Evolutionary conservation across 352 stramenopile genomes (phyloP).

Genomic region (Pythium brachiatum): DNA sequence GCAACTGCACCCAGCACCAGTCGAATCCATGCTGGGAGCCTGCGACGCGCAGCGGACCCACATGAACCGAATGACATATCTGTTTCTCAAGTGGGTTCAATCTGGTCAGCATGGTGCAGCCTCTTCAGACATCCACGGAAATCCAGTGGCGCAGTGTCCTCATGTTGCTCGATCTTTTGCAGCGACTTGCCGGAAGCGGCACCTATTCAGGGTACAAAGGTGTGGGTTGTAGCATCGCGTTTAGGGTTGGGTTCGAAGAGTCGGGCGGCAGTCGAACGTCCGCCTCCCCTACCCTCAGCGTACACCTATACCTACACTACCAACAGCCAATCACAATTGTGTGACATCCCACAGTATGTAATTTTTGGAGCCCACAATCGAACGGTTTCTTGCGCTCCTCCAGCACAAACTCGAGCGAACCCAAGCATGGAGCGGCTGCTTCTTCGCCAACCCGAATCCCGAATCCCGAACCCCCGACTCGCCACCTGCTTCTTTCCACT

Average conservation of each 20-base stretch:
- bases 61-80: not conserved
- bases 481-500: slow-evolving; percentile 8
- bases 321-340: not conserved
- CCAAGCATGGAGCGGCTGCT: not conserved
- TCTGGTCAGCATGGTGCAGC: not conserved
- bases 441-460: not conserved
- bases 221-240: not conserved
- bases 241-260: slow-evolving; percentile 5
- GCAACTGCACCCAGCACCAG: not conserved
- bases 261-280: slow-evolving; percentile 13
- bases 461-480: not conserved
- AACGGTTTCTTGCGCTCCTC: slow-evolving; percentile 28
- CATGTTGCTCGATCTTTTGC: not conserved
- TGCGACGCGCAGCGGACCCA: not conserved
- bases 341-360: slow-evolving; percentile 15
- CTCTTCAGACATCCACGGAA: not conserved
- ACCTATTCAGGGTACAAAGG: not conserved
- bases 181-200: not conserved
- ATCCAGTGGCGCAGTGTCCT: not conserved
- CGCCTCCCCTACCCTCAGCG: slow-evolving; percentile 28
- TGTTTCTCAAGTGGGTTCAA: not conserved
- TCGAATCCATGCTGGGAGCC: too few relatives aligned
- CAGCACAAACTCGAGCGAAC: not conserved
- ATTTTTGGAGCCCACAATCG: slow-evolving; percentile 17
- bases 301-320: slow-evolving; percentile 4